Percentiles rank a stretch among this genome's conserved stretches.
phyloP scores from a whole-genome alignment of 2,329 filamentous ascomycete species.

The Cladophialophora psammophila region DNA sequence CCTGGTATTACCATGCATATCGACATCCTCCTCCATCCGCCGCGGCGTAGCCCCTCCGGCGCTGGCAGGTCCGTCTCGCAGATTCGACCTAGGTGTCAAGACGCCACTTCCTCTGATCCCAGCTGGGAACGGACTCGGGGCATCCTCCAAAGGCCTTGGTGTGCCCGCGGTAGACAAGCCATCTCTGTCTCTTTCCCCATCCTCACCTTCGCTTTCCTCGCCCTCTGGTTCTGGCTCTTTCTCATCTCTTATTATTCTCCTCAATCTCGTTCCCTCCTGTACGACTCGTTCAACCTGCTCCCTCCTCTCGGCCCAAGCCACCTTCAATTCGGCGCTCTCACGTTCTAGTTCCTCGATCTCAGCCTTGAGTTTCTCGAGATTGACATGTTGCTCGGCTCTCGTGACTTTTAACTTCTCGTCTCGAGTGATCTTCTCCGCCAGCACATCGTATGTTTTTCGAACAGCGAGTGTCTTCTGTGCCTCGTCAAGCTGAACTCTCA shows the following conservation, averaged over 20 bases:
- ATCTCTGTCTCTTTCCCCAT: conserved; percentile 49
- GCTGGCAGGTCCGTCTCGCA: conserved; percentile 33
- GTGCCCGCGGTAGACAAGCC: conserved; percentile 58
- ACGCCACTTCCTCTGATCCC: conserved; percentile 35
- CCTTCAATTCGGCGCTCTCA: conserved; percentile 81
- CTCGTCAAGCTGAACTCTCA: conserved; percentile 77
- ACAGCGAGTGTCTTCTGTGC: conserved; percentile 77
- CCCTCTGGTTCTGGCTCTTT: conserved; percentile 72
- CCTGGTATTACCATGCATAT: conserved; percentile 57
- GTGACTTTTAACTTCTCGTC: conserved; percentile 76
- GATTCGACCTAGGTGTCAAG: conserved; percentile 44
- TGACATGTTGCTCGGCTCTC: conserved; percentile 80
- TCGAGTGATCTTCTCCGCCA: conserved; percentile 84
- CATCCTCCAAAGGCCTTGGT: conserved; percentile 59
- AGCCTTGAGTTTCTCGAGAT: conserved; percentile 80
- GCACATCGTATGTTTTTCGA: conserved; percentile 84
- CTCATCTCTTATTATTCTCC: conserved; percentile 88
- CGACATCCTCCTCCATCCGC: conserved; percentile 69
- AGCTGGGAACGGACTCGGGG: conserved; percentile 46
- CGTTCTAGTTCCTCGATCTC: conserved; percentile 88
- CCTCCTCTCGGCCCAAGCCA: conserved; percentile 82
- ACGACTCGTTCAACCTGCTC: conserved; percentile 90
- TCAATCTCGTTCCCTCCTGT: conserved; percentile 85
- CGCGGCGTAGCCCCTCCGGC: conserved; percentile 46
- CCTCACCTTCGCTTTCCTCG: conserved; percentile 71